phyloP scores from a whole-genome alignment of 75 land plant genomes.

The Cryptomeria japonica region DNA sequence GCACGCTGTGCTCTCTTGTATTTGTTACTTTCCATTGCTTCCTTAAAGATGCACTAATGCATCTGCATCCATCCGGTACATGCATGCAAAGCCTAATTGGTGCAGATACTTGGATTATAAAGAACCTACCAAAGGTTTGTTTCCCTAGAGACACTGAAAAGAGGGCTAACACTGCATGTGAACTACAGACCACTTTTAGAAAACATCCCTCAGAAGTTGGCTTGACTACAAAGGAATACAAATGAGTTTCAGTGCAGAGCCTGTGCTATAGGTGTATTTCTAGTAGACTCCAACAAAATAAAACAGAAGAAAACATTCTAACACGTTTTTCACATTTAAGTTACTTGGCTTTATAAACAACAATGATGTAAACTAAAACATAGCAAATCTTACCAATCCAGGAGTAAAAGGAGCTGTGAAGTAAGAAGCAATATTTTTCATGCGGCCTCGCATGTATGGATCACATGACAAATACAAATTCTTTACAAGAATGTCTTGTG shows the following conservation, averaged over 20 bases:
- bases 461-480: slow-evolving; percentile 63
- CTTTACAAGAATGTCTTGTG: slow-evolving; percentile 48
- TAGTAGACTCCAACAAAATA: background rate
- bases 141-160: background rate
- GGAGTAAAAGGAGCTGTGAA: slow-evolving; percentile 25
- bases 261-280: background rate
- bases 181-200: too few species aligned
- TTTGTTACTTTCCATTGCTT: slow-evolving; percentile 1
- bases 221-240: background rate
- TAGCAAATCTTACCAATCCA: slow-evolving; percentile 22
- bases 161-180: background rate
- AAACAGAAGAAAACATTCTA: background rate
- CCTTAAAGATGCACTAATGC: background rate
- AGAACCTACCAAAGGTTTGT: background rate
- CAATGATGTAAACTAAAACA: background rate
- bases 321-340: background rate
- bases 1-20: too few species aligned
- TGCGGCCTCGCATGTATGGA: slow-evolving; percentile 51
- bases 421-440: slow-evolving; percentile 20
- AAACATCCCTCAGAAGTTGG: background rate
- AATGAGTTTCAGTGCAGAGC: background rate
- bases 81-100: background rate
- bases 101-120: background rate
- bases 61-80: background rate
- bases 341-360: background rate